Base-by-base conservation (phyloP, 495 filamentous ascomycete species). In the Neurospora sp. region DNA sequence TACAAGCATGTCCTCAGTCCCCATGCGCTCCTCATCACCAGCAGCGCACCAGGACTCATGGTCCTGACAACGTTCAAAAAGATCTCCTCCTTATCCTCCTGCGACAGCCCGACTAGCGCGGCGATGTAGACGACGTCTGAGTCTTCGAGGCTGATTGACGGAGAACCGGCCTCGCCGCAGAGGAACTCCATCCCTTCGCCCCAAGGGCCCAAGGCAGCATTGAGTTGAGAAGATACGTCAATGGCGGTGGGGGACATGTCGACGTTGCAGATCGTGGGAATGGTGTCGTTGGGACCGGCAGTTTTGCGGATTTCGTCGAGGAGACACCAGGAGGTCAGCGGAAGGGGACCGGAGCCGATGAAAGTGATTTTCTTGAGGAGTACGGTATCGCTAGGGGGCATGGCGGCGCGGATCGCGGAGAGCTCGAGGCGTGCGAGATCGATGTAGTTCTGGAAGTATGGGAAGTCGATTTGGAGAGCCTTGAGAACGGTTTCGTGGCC, bases 61-160 rank as follows among this genome's bases (percentile, higher is more conserved):
- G 72, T 40, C 35, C 39, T 62, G 5, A 71, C 76, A 0, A 80
- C 75, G 0, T 74, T 71, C 20, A 77, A 39, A 1, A 80, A 41
- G 39, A 81, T 81, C 5, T 70, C 71, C 73, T 81, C 79, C 71
- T 81, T 81, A 2, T 79, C 72, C 4, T 46, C 41, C 66, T 80
- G 79, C 0, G 78, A 75, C 10, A 77, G 41, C 0, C 79, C 79
- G 1, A 80, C 79, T 18, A 81, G 70, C n/a, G 79, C 79, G 1
- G 79, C 79, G 44, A 81, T 31, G 72, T 80, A 80, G 1, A 81
- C 78, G 1, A 81, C 77, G 54, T 80, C 79, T 12, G 77, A 79
- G 39, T 75, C 77, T n/a, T n/a, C 39, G 0, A 78, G 71, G 39
- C 73, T 72, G 8, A 59, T 73, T 7, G 9, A 46, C 1, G 44